phyloP scores from a whole-genome alignment of 1,139 yeast genomes.

The Insectozyma bohioensis region DNA sequence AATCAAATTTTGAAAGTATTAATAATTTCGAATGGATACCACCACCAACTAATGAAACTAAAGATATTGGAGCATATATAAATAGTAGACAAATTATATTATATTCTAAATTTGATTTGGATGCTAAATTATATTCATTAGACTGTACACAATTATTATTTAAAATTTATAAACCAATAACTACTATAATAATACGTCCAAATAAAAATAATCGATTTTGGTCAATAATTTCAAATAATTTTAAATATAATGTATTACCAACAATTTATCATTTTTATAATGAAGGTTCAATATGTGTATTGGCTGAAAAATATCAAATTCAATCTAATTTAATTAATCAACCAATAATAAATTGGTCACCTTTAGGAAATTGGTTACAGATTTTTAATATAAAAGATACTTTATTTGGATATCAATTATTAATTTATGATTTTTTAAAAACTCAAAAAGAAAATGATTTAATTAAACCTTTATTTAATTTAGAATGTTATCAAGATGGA shows the following conservation, averaged over 20 bases:
- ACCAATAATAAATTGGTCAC: constrained; percentile 31
- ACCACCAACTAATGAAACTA: constrained; percentile 17
- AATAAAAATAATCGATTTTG: constrained; percentile 37
- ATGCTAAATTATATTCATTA: constrained; percentile 36
- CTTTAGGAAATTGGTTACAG: constrained; percentile 36
- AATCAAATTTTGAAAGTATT: constrained; percentile 29
- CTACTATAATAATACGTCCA: constrained; percentile 17
- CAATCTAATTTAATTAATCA: constrained; percentile 18
- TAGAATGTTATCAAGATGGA: constrained; percentile 21
- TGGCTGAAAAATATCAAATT: constrained; percentile 23
- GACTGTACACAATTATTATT: constrained; percentile 36
- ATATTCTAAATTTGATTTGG: constrained; percentile 27
- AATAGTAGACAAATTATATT: constrained; percentile 36
- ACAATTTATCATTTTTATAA: constrained; percentile 35
- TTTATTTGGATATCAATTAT: constrained; percentile 32
- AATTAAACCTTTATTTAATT: constrained; percentile 18
- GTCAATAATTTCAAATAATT: constrained; percentile 27
- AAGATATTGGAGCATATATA: constrained; percentile 27
- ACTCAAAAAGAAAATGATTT: constrained; percentile 12
- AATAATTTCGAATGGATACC: constrained; percentile 37
- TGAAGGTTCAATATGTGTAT: constrained; percentile 31
- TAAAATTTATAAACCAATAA: constrained; percentile 32
- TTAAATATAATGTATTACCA: constrained; percentile 20
- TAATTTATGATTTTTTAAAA: constrained; percentile 28
- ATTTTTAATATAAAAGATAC: constrained; percentile 24